Percentiles rank a stretch among this genome's conserved stretches.
Conservation (phyloP, 768 basidiomycete species). For the Baorangia bicolor region DNA sequence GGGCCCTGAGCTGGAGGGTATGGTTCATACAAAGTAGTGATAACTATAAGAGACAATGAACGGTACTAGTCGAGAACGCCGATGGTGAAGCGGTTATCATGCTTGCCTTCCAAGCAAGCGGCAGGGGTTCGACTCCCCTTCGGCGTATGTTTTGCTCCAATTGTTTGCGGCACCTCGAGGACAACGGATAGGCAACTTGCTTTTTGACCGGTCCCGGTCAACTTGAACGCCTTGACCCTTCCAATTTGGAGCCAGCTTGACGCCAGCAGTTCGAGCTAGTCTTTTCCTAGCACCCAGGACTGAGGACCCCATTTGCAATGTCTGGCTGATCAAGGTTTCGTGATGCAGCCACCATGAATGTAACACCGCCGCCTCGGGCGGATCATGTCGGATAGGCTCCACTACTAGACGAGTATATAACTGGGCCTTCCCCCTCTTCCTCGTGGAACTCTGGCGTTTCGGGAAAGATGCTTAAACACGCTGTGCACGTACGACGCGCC, state of each 20-base stretch:
- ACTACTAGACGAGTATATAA: conserved; percentile 7
- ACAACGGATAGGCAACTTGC: too few relatives aligned
- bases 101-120: conserved; percentile 85
- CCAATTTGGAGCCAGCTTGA: not conserved
- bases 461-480: conserved; percentile 19
- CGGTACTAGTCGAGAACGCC: too few relatives aligned
- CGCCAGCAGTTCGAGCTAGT: not conserved
- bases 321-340: not conserved
- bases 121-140: conserved; percentile 80
- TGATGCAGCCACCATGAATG: not conserved
- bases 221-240: too few relatives aligned
- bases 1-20: not conserved
- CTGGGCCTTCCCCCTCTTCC: not conserved
- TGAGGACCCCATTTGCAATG: not conserved
- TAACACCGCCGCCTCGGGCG: conserved; percentile 9
- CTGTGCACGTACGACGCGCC: conserved; percentile 20
- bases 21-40: too few relatives aligned
- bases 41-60: not conserved
- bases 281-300: not conserved
- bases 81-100: conserved; percentile 93
- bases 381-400: conserved; percentile 10
- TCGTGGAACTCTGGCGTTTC: not conserved
- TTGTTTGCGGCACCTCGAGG: too few relatives aligned
- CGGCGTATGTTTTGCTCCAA: conserved; percentile 38
- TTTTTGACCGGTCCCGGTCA: not conserved